Evolutionary conservation across 768 basidiomycete species (phyloP).

Genomic region (Naganishia kalamii): DNA sequence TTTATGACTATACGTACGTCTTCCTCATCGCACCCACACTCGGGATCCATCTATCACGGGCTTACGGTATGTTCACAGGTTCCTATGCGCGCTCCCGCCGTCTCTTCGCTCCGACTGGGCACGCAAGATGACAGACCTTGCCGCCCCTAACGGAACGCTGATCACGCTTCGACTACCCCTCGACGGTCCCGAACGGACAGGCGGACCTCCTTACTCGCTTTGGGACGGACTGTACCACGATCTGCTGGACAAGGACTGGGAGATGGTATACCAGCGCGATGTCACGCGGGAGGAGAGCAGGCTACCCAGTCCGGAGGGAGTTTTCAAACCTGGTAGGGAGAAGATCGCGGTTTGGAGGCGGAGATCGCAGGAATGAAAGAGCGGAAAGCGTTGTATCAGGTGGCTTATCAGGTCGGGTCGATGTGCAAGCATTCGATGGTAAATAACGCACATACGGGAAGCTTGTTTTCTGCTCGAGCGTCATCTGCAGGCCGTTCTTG

Average conservation of each 20-base stretch:
- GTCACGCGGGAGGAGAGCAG: conserved; percentile 25
- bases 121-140: conserved; percentile 23
- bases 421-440: too few relatives aligned
- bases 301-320: neutral
- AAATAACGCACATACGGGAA: too few relatives aligned
- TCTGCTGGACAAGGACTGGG: conserved; percentile 35
- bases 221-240: conserved; percentile 33
- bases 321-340: conserved; percentile 11
- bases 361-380: too few relatives aligned
- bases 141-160: conserved; percentile 17
- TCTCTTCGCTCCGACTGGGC: conserved; percentile 29
- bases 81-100: conserved; percentile 40
- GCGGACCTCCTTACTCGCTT: conserved; percentile 34
- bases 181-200: conserved; percentile 15
- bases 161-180: conserved; percentile 44
- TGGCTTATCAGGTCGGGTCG: too few relatives aligned
- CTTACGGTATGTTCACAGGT: conserved; percentile 25
- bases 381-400: too few relatives aligned
- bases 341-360: conserved; percentile 17
- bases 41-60: neutral
- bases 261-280: conserved; percentile 26
- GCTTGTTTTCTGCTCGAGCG: too few relatives aligned
- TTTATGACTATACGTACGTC: conserved; percentile 41
- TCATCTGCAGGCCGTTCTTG: too few relatives aligned
- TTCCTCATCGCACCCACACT: neutral